Base-by-base conservation (phyloP, 805 yeast species). In the Candida orba region DNA sequence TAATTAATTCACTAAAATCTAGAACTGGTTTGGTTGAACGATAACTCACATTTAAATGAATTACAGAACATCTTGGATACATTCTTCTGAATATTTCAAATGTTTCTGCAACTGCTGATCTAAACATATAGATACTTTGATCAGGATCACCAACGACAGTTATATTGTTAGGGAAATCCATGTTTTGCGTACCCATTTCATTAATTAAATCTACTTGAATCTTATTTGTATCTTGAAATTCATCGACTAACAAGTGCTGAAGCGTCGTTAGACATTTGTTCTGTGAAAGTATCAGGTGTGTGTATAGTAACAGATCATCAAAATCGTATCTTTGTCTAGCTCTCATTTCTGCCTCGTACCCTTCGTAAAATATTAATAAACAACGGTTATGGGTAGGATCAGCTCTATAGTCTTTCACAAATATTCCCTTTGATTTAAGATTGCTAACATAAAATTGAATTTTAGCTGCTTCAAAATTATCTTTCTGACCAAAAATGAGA, bases 111-210 rank as follows among this genome's bases (percentile, higher is more conserved):
- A 79, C 78, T 0, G 97, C 97, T 54, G 82, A 79, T 47, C 98
- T 68, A 53, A 91, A 91, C 0, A 83, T 88, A 60, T 93, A 91
- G 20, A 91, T 91, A 56, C 95, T 82, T 62, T 91, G 99, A 61
- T 93, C 96, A 0, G 96, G 96, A 58, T 91, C 99, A 1, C 99
- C 99, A 2, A 91, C 97, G 1, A 89, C 81, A 0, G 97, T 86
- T 8, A 91, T 73, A 45, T 81, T 81, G 47, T 78, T 59, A 32
- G 68, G 69, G 17, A 57, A 41, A 17, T 63, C 59, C 4, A 61
- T 54, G 34, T 73, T 67, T 45, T 67, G 67, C 12, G 57, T 55
- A 0, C 81, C 70, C 29, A 84, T 63, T 5, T 67, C 64, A 48
- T 72, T 73, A 69, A 87, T 73, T 37, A 93, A 66, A 43, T 78